Evolutionary conservation across 495 filamentous ascomycete genomes (phyloP).

Genomic region (Tuber brumale): DNA sequence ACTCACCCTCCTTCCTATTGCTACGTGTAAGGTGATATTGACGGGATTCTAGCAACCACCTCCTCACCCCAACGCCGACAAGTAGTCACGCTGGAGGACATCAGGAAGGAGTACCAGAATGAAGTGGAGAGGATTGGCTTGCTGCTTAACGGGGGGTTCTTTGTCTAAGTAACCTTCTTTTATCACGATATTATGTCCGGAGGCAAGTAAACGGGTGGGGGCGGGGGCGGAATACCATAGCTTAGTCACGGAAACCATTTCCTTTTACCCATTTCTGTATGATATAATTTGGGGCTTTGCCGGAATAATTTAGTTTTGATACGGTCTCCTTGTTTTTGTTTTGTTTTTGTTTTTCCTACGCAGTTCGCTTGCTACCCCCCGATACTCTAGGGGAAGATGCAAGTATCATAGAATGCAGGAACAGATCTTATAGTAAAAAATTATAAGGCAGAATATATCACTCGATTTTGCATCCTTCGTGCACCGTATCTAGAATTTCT

Average conservation of each 20-base stretch:
- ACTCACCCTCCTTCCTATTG: constrained; percentile 9
- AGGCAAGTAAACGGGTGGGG: background rate
- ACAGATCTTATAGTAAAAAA: background rate
- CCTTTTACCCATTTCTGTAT: background rate
- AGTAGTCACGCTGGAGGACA: constrained; percentile 72
- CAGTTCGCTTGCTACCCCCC: background rate
- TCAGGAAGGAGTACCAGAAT: constrained; percentile 74
- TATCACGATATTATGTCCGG: background rate
- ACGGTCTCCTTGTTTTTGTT: background rate
- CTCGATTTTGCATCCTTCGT: background rate
- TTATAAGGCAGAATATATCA: background rate
- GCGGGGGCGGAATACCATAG: background rate
- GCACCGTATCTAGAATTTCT: background rate
- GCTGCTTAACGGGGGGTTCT: constrained; percentile 40
- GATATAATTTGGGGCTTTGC: background rate
- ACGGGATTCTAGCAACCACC: background rate
- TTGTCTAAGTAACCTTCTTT: constrained; percentile 26
- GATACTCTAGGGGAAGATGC: background rate
- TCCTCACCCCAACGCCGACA: constrained; percentile 2
- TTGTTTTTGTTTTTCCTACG: no score
- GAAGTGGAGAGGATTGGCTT: constrained; percentile 69
- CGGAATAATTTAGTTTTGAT: background rate
- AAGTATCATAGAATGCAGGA: background rate
- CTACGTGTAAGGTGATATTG: constrained; percentile 12
- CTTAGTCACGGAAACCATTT: background rate